Conservation (phyloP, 1,284 basidiomycete species). For the Apiotrichum montevideense region DNA sequence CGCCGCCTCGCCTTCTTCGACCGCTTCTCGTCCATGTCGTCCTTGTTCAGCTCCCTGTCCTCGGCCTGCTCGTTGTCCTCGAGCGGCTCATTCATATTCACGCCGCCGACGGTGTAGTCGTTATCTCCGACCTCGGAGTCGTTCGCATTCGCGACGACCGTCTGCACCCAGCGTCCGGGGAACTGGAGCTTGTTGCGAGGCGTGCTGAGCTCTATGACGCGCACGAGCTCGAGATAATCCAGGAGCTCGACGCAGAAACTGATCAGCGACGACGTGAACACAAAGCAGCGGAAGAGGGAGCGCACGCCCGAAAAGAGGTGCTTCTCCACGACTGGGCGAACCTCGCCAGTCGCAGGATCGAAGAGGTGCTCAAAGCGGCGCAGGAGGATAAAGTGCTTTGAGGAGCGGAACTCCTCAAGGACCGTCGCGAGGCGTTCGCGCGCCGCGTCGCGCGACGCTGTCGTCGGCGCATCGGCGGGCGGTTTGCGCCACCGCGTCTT, state of each 20-base stretch:
- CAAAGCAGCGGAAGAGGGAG: conserved; percentile 48
- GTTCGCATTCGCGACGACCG: conserved; percentile 38
- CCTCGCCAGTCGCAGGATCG: conserved; percentile 36
- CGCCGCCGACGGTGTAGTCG: not conserved
- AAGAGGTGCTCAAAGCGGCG: conserved; percentile 51
- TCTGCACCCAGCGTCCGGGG: conserved; percentile 47
- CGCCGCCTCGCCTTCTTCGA: too few relatives aligned
- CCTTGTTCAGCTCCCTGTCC: not conserved
- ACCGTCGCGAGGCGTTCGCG: conserved; percentile 44
- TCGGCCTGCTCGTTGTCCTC: conserved; percentile 1
- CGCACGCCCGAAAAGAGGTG: conserved; percentile 26
- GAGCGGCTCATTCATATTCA: not conserved
- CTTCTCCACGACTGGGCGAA: conserved; percentile 1
- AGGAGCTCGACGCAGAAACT: conserved; percentile 37
- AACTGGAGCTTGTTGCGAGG: conserved; percentile 46
- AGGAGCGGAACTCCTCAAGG: conserved; percentile 48
- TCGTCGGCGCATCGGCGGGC: conserved; percentile 16
- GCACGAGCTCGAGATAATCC: conserved; percentile 35
- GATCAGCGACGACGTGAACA: conserved; percentile 46
- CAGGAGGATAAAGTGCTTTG: conserved; percentile 50
- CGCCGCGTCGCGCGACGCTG: conserved; percentile 46
- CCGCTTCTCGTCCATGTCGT: not conserved
- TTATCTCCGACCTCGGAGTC: conserved; percentile 9
- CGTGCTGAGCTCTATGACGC: conserved; percentile 39
- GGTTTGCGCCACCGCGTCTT: conserved; percentile 49